phyloP scores from a whole-genome alignment of 2,329 filamentous ascomycete genomes.

The Xylariaceae sp. region DNA sequence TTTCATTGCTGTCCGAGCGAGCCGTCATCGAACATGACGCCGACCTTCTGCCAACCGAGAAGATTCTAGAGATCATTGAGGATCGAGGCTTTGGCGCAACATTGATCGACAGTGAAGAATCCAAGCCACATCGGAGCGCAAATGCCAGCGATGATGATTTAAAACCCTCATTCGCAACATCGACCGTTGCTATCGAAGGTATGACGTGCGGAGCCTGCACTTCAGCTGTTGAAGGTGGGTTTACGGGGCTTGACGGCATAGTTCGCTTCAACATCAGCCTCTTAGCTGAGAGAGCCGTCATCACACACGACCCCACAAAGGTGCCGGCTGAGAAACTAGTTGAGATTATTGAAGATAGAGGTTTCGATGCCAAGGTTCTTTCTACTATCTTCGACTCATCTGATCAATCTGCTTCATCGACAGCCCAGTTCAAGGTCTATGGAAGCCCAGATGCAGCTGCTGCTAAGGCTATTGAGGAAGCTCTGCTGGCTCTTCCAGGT shows the following conservation, averaged over 20 bases:
- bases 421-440: constrained; percentile 78
- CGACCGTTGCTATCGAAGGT: constrained; percentile 84
- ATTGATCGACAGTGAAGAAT: constrained; percentile 65
- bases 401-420: constrained; percentile 54
- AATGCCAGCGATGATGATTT: constrained; percentile 26
- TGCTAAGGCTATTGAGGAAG: constrained; percentile 68
- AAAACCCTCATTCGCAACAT: constrained; percentile 55
- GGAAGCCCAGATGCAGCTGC: constrained; percentile 68
- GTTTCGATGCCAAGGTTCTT: constrained; percentile 81
- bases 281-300: constrained; percentile 84
- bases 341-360: constrained; percentile 82
- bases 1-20: constrained; percentile 79
- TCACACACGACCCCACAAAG: constrained; percentile 73
- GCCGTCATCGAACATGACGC: constrained; percentile 81
- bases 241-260: constrained; percentile 72
- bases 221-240: constrained; percentile 80
- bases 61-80: constrained; percentile 58
- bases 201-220: constrained; percentile 99
- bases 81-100: constrained; percentile 77
- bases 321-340: constrained; percentile 70
- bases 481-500: constrained; percentile 62
- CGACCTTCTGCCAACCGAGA: constrained; percentile 45
- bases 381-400: constrained; percentile 64
- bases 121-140: constrained; percentile 35
- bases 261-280: constrained; percentile 92